Evolutionary conservation across 2,329 filamentous ascomycete genomes (phyloP).

Genomic region (Xylaria sp.): DNA sequence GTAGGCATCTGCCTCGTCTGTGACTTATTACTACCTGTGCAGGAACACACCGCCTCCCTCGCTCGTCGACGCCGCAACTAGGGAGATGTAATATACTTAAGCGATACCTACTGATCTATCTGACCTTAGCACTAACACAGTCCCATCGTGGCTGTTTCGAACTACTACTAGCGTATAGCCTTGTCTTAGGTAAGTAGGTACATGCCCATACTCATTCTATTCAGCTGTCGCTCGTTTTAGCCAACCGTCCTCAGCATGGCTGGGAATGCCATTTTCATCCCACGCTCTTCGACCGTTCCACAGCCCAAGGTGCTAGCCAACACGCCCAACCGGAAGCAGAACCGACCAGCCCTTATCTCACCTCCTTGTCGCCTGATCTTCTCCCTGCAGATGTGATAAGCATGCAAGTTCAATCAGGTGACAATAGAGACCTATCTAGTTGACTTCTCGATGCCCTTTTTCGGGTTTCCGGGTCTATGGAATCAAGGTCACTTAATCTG

Average conservation of each 20-base stretch:
- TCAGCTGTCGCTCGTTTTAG: no score
- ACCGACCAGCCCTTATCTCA: constrained; percentile 28
- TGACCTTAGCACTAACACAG: no score
- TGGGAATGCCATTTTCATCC: constrained; percentile 16
- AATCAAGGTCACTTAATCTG: neutral
- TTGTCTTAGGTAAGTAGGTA: no score
- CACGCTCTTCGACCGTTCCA: constrained; percentile 18
- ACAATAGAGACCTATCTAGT: neutral
- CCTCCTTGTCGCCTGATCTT: constrained; percentile 28
- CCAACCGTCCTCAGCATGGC: neutral
- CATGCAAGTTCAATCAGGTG: constrained; percentile 27
- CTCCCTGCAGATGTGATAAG: constrained; percentile 24
- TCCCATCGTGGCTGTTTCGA: no score
- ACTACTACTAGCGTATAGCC: neutral
- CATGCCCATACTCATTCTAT: neutral
- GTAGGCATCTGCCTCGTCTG: no score
- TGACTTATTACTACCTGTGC: no score
- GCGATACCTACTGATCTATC: no score
- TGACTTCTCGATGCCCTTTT: constrained; percentile 22
- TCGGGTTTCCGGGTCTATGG: neutral
- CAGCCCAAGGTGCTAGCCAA: constrained; percentile 16
- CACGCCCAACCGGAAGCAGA: constrained; percentile 27
- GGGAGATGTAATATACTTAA: no score
- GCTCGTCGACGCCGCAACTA: no score
- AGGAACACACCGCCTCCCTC: no score